phyloP scores from a whole-genome alignment of 2,329 filamentous ascomycete species.

The Xylaria sp. region DNA sequence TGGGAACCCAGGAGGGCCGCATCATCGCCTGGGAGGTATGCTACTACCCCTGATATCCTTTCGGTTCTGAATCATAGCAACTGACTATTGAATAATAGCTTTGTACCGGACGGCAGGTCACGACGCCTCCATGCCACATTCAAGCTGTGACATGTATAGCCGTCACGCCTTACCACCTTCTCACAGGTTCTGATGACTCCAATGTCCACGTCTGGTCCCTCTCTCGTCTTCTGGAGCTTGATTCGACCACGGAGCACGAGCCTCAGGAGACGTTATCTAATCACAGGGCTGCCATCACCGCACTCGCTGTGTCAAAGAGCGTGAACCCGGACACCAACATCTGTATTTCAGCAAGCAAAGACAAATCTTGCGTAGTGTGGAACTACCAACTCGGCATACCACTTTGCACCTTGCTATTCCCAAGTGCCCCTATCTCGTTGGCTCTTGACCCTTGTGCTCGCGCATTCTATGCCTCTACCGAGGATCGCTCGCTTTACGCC shows the following conservation, averaged over 20 bases:
- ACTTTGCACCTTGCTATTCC: constrained; percentile 84
- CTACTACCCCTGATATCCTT: constrained; percentile 44
- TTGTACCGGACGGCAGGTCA: constrained; percentile 78
- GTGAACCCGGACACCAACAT: constrained; percentile 77
- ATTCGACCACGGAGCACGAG: constrained; percentile 66
- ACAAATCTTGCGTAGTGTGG: constrained; percentile 93
- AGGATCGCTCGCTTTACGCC: constrained; percentile 82
- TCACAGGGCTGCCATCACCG: constrained; percentile 79
- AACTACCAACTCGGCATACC: constrained; percentile 83
- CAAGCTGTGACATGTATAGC: constrained; percentile 82
- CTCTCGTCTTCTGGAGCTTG: constrained; percentile 72
- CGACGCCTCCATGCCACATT: constrained; percentile 80
- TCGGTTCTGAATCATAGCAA: constrained; percentile 33
- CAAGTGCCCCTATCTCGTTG: constrained; percentile 75
- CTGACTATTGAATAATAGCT: constrained; percentile 58
- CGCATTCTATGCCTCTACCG: constrained; percentile 82
- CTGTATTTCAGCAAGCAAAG: constrained; percentile 82
- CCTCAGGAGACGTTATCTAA: constrained; percentile 82
- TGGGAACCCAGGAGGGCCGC: constrained; percentile 87
- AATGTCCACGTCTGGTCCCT: constrained; percentile 94
- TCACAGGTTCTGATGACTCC: constrained; percentile 85
- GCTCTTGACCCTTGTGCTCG: constrained; percentile 84
- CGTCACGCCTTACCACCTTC: constrained; percentile 75
- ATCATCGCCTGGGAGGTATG: constrained; percentile 92
- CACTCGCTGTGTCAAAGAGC: constrained; percentile 71